Base-by-base conservation (phyloP, 257 asterid species). In the Plantago elongata region DNA sequence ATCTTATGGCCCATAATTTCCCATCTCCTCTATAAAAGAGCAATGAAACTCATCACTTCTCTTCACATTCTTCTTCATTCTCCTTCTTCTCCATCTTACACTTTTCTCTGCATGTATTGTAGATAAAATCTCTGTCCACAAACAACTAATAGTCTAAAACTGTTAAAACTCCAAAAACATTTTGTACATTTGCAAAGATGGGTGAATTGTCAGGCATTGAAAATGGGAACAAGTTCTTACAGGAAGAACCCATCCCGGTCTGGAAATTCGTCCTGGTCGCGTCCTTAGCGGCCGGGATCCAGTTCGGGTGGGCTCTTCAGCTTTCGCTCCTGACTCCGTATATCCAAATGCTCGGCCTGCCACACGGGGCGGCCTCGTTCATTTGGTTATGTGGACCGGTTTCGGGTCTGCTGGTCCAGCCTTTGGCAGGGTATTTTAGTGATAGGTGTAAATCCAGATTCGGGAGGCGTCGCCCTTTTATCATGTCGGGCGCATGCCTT, bases 241-340 rank as follows among this genome's bases (percentile, higher is more conserved):
- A 10, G 34, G 9, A 52, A 10, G 38, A 54, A 15, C 43, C 59
- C 40, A 34, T 34, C 7, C 59, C 16, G 4, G 34, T 54, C 5
- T 11, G 40, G 13, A 78, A 67, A 57, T 13, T 78, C 13, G 27
- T 57, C 30, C 43, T 83, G 1, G 84, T 79, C 1, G 70, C 88
- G 1, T 54, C 85, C 1, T 73, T 81, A 30, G 91, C 84, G 1
- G 81, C 82, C 11, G 81, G 75, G 0, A 74, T 81, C 16, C 88
- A 81, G 43, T 84, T 70, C 18, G 92, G 88, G 1, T 81, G 85
- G 84, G 88, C 92, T 4, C 38, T 84, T 57, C 91, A 84, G 65
- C 74, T 84, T 3, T 75, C 84, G 3, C 82, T 84, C 12, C 45
- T 84, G 16, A 81, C 87, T 0, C 85, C 86, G 1, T 80, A 78